phyloP scores from a whole-genome alignment of 2,329 filamentous ascomycete genomes.

The Fusarium marasasianum region DNA sequence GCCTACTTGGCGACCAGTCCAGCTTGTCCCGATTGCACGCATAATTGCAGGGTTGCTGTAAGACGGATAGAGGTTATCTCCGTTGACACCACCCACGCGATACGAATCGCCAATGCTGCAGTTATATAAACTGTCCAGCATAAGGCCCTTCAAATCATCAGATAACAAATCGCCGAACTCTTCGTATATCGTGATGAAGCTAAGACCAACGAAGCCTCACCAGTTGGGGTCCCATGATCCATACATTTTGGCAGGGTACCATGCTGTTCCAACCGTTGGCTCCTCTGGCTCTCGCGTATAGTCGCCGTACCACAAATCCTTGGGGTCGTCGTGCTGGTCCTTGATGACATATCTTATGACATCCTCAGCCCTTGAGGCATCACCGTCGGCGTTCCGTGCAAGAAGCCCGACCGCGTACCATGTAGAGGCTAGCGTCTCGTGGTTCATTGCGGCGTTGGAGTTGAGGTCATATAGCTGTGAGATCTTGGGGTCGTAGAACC shows the following conservation, averaged over 20 bases:
- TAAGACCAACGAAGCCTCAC: conserved; percentile 16
- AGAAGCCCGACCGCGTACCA: conserved; percentile 24
- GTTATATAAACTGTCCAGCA: conserved; percentile 11
- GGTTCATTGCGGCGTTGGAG: conserved; percentile 9
- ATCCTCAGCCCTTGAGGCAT: conserved; percentile 4
- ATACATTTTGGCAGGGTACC: conserved; percentile 16
- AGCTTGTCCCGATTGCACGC: conserved; percentile 66
- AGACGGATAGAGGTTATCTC: conserved; percentile 68
- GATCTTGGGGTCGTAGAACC: conserved; percentile 35
- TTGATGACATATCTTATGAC: conserved; percentile 17
- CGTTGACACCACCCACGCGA: conserved; percentile 65
- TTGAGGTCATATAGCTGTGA: conserved; percentile 16
- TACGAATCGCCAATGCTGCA: conserved; percentile 18
- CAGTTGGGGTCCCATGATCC: conserved; percentile 23
- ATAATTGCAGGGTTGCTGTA: conserved; percentile 69
- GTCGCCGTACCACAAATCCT: conserved; percentile 19
- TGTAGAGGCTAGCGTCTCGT: conserved; percentile 13
- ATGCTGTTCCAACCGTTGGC: conserved; percentile 12
- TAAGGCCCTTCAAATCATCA: not conserved
- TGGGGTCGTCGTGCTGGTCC: conserved; percentile 2
- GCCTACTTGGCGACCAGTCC: conserved; percentile 61
- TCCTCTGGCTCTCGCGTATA: conserved; percentile 14
- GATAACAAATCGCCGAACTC: conserved; percentile 9
- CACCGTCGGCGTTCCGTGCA: conserved; percentile 5
- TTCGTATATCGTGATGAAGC: conserved; percentile 23